Percentiles rank a stretch among this genome's conserved stretches.
Evolutionary conservation across 306 rosid species (phyloP).

Genomic region (Arachis stenosperma): DNA sequence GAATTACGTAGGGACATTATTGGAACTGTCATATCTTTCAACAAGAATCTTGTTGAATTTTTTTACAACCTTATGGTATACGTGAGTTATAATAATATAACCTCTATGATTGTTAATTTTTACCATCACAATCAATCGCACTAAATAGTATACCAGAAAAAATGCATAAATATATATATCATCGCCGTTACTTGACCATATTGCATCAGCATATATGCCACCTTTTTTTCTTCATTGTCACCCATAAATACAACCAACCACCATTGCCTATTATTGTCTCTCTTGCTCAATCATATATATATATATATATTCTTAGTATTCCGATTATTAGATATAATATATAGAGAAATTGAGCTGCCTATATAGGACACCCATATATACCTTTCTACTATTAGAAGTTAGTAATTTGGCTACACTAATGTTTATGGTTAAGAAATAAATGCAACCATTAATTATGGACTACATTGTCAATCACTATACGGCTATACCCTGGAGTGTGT

Average conservation of each 20-base stretch:
- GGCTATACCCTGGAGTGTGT: neutral
- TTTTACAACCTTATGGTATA: constrained; percentile 10
- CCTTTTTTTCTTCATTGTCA: constrained; percentile 36
- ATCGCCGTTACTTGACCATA: constrained; percentile 43
- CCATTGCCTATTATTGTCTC: constrained; percentile 22
- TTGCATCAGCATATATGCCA: constrained; percentile 31
- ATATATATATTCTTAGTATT: neutral
- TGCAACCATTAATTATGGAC: neutral
- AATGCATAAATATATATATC: constrained; percentile 29
- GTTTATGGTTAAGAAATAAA: neutral
- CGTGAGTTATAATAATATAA: constrained; percentile 2
- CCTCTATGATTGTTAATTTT: constrained; percentile 28
- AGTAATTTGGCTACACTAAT: neutral
- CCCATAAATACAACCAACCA: constrained; percentile 19
- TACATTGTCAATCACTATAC: neutral
- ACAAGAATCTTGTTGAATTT: constrained; percentile 9
- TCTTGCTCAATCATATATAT: constrained; percentile 32
- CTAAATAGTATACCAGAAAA: constrained; percentile 9
- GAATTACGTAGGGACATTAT: neutral
- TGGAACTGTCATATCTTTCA: neutral
- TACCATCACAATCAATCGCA: constrained; percentile 43
- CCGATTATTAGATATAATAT: constrained; percentile 20
- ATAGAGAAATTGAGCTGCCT: constrained; percentile 10
- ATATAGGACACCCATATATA: neutral
- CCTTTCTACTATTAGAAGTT: neutral